Evolutionary conservation across 768 basidiomycete genomes (phyloP), one percentile per base, ranked within the genome.

Genomic region (Lactarius indigo): DNA sequence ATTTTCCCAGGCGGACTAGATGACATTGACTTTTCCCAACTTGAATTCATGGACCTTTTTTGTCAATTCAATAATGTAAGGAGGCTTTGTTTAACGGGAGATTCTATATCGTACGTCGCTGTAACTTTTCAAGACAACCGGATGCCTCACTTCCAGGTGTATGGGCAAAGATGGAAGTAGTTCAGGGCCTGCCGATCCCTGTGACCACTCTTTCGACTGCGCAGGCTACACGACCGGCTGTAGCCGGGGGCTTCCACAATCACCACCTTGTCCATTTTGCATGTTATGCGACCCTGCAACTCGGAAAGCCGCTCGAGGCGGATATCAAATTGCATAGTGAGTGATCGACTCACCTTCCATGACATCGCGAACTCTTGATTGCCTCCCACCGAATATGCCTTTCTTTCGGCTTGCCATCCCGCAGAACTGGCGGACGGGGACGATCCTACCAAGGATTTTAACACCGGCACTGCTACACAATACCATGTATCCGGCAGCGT

Each of bases 381-480:
- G 13, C 68, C 64, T 23, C 52, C 56, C 26, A 42, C 61, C 20
- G 65, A 63, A 18, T 31, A 66, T 17, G 65, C 58, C 15, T 35
- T 69, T 26, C 65, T 69, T 17, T 42, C 68, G 17, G 41, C 37
- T 10, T 50, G 61, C 31, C 50, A 59, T 23, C 63, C 50, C 7
- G 65, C 68, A 5, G 41, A 37, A 9, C 39, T 12, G 35, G 42
- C 30, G 8, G 39, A 61, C 5, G 31, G 37, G 23, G n/a, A 18
- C 9, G 55, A 60, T n/a, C 50, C 59, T 5, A 69, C 60, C 20
- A 69, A 71, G 31, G 60, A 33, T 0, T 17, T 70, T n/a, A 31
- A 59, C 47, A 61, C 69, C 13, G 57, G 64, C 9, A 57, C 64
- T 13, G 68, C 64, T 3, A 65, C 69, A 68, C 68, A 69, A 26